Base-by-base conservation (phyloP, 2,329 filamentous ascomycete genomes). In the Davidsoniella virescens region DNA sequence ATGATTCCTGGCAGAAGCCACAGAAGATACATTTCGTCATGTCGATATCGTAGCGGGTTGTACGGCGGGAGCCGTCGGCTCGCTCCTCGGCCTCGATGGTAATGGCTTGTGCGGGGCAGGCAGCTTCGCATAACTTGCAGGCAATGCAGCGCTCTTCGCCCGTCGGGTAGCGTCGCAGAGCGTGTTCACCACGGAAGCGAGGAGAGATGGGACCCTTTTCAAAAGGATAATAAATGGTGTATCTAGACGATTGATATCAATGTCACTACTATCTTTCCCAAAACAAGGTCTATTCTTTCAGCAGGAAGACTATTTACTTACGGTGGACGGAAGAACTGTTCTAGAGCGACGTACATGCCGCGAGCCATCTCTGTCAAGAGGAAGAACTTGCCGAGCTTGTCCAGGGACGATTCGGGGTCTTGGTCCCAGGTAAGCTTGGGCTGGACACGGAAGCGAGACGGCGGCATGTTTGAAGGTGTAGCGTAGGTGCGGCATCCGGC, bases 11-110 rank as follows among this genome's bases (percentile, higher is more conserved):
- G 78, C 92, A 96, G 72, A 94, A 93, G 47, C 92, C 92, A 67
- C 92, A 96, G 79, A 96, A 98, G 69, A 98, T 98, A 72, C 92
- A 98, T 76, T 98, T 98, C 62, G 92, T 96, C 92, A 98, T 98
- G 70, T 98, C 92, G 64, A 98, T 95, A 66, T 98, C 92, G 70
- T 98, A 98, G 64, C 90, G 81, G 54, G 90, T 95, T 47, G 92
- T 98, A 64, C 92, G 80, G 67, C 92, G 81, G 62, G 86, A 93
- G 56, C 92, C 92, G 62, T 98, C 92, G 62, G 85, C 86, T 64
- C 92, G 87, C 74, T 98, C 92, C 68, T 98, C 92, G 52, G 92
- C 92, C 71, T 98, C 92, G 61, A 98, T 98, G 49, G 92, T 98
- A 67, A 98, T 98, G 62, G 92, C 92, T 70, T 94, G 86, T 52